A percentile compares a stretch with the other conserved stretches of the same genome.
Conservation (phyloP, 148 eudicot species). For the Nepenthes gracilis region DNA sequence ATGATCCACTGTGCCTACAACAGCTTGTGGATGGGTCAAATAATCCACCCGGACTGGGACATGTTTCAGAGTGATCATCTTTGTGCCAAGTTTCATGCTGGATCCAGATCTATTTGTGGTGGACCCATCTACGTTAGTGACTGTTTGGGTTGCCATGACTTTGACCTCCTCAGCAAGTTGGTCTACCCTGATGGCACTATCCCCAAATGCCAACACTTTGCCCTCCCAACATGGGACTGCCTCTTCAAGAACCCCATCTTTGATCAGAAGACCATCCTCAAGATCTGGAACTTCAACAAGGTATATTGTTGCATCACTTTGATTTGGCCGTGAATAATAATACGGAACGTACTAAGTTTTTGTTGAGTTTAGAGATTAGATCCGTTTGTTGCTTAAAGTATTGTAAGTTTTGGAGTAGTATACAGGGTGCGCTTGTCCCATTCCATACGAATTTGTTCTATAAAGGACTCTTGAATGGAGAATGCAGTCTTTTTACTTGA, state of each 20-base stretch:
- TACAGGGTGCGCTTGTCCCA: too few species aligned
- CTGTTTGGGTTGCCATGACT: constrained; percentile 44
- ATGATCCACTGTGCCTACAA: constrained; percentile 71
- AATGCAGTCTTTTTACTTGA: too few species aligned
- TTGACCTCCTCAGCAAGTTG: constrained; percentile 36
- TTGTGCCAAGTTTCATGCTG: constrained; percentile 56
- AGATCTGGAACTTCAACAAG: constrained; percentile 67
- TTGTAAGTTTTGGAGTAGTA: too few species aligned
- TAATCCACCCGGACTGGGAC: constrained; percentile 71
- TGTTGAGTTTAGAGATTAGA: too few species aligned
- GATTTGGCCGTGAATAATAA: not conserved
- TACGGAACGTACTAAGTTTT: too few species aligned
- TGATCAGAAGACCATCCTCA: constrained; percentile 39
- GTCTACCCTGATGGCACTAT: constrained; percentile 60
- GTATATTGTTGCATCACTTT: constrained; percentile 12
- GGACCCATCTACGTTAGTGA: constrained; percentile 63
- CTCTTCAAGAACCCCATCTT: constrained; percentile 56
- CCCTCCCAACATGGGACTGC: constrained; percentile 57
- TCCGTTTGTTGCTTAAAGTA: too few species aligned
- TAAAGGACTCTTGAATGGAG: too few species aligned
- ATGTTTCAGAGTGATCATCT: constrained; percentile 58
- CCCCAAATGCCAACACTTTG: constrained; percentile 44
- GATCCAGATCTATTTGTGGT: constrained; percentile 58
- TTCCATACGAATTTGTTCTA: too few species aligned
- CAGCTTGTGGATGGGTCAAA: constrained; percentile 68